These are phyloP conservation scores for Gossypium thurberi DNA, from an alignment of 345 rosid species.

Conservation along the genomic window DNA sequence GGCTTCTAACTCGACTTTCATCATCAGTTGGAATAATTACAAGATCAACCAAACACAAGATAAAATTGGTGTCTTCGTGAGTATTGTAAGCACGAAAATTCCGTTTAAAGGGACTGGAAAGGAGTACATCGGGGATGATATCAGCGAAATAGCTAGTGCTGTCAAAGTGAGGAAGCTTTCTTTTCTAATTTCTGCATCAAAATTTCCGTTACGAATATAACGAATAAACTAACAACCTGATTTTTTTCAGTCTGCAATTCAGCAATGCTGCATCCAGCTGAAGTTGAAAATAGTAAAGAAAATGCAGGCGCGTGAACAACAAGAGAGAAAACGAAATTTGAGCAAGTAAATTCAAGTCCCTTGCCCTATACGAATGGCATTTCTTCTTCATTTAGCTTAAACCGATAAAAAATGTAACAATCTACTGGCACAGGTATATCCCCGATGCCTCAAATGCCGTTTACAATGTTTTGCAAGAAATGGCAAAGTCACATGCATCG, in stretches of 20 bases:
- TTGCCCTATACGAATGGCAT: not conserved
- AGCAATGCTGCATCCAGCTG: constrained; percentile 94
- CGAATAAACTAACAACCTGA: constrained; percentile 17
- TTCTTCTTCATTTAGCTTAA: not conserved
- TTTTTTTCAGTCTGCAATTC: constrained; percentile 62
- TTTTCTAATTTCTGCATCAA: not conserved
- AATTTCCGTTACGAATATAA: not conserved
- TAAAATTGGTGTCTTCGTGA: constrained; percentile 86
- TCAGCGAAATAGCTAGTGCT: constrained; percentile 82
- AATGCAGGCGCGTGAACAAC: constrained; percentile 87
- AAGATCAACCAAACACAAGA: constrained; percentile 91
- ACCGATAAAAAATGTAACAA: not conserved
- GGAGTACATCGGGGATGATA: constrained; percentile 96
- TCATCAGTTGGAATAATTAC: constrained; percentile 79
- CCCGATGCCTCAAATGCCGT: constrained; percentile 80
- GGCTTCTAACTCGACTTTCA: constrained; percentile 11
- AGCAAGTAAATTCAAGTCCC: constrained; percentile 46
- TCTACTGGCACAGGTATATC: constrained; percentile 51
- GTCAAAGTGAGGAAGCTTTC: constrained; percentile 52
- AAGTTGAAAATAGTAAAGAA: constrained; percentile 77
- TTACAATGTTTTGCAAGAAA: constrained; percentile 66
- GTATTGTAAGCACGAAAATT: constrained; percentile 92
- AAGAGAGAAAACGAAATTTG: constrained; percentile 81
- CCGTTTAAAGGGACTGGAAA: constrained; percentile 98
- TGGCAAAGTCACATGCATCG: constrained; percentile 44